These are phyloP conservation scores for Suillus cothurnatus DNA, from an alignment of 768 basidiomycete species.

Conservation along the genomic window DNA sequence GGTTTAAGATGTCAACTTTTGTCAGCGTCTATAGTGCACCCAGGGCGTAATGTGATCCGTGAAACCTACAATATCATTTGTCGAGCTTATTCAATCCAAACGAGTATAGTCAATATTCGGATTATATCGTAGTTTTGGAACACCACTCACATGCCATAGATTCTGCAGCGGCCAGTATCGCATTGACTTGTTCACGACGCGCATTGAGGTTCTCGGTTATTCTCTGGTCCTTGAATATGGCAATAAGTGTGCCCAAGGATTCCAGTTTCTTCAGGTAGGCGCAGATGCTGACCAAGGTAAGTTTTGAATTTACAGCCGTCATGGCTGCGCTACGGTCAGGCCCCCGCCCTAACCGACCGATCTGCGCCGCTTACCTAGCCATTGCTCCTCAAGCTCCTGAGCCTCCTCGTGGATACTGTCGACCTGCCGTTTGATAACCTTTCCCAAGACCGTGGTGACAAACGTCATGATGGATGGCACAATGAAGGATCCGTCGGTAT, in stretches of 20 bases:
- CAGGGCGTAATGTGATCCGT: conserved; percentile 55
- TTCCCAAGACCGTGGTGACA: background rate
- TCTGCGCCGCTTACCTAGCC: background rate
- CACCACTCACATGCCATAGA: background rate
- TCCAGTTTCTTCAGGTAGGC: background rate
- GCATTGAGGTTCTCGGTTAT: background rate
- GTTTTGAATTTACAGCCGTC: background rate
- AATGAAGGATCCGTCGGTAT: background rate
- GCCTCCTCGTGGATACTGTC: background rate
- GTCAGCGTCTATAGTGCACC: conserved; percentile 50
- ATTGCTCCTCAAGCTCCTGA: background rate
- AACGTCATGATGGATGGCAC: background rate
- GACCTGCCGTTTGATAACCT: background rate
- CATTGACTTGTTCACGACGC: background rate
- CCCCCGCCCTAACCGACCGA: background rate
- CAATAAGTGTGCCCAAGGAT: background rate
- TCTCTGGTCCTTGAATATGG: background rate
- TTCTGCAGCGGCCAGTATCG: background rate
- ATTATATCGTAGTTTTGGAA: conserved; percentile 65
- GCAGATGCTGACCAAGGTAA: background rate
- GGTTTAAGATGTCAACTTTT: too few species aligned
- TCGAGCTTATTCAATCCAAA: background rate
- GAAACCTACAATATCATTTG: conserved; percentile 36
- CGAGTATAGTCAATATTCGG: conserved; percentile 51
- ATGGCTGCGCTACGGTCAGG: background rate